Conservation (phyloP, 2,329 filamentous ascomycete genomes). For the Paracorniculantispora psalliotae region DNA sequence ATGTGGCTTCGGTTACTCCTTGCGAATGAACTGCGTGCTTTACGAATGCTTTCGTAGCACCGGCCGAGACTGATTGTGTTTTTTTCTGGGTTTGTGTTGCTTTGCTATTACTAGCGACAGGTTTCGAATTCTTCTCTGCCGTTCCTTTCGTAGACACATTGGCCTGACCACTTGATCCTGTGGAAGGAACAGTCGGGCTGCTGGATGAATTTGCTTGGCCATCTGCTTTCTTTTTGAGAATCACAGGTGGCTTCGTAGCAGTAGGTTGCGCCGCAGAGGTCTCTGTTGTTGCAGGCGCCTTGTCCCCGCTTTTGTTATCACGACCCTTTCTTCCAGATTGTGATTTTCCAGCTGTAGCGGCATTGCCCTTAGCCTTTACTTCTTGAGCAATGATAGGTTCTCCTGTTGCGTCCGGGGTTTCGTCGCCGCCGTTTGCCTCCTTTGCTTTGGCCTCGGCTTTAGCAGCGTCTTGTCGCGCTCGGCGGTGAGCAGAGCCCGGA, state of each 20-base stretch:
- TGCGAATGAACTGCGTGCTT: conserved; percentile 86
- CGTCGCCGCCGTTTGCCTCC: conserved; percentile 17
- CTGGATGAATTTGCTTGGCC: conserved; percentile 18
- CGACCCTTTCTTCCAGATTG: conserved; percentile 26
- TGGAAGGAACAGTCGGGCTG: conserved; percentile 14
- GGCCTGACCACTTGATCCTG: conserved; percentile 16
- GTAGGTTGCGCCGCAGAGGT: conserved; percentile 21
- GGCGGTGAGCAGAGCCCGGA: conserved; percentile 57
- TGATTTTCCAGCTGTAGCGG: conserved; percentile 8
- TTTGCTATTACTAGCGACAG: conserved; percentile 30
- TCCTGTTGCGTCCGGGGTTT: background rate
- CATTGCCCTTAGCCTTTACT: conserved; percentile 19
- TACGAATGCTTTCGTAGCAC: conserved; percentile 65
- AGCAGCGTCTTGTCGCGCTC: conserved; percentile 53
- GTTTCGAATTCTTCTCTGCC: conserved; percentile 33
- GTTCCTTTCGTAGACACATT: conserved; percentile 21
- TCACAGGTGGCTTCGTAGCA: conserved; percentile 30
- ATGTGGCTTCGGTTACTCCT: conserved; percentile 77
- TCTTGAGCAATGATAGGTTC: background rate
- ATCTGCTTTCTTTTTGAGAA: conserved; percentile 39
- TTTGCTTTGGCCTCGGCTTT: conserved; percentile 42
- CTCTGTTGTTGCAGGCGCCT: conserved; percentile 32
- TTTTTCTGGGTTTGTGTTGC: conserved; percentile 29
- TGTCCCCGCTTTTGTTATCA: conserved; percentile 35
- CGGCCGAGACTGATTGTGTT: conserved; percentile 25